A percentile compares a stretch with the other conserved stretches of the same genome.
phyloP scores from a whole-genome alignment of 345 rosid genomes.

The Gossypium raimondii region DNA sequence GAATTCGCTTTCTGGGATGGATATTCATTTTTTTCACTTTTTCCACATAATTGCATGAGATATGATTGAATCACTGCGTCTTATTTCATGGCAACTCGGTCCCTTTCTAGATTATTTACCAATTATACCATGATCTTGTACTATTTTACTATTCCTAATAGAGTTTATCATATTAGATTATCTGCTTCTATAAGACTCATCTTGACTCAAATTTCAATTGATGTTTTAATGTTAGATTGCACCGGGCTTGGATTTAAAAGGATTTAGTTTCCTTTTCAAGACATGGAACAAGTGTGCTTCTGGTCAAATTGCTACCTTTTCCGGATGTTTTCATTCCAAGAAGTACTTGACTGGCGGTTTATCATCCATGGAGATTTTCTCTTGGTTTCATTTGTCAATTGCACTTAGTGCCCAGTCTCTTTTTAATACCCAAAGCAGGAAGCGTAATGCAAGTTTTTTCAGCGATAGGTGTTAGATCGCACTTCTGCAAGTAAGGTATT shows the following conservation, averaged over 20 bases:
- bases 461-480: slow-evolving; percentile 55
- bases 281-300: slow-evolving; percentile 60
- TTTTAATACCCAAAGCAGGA: slow-evolving; percentile 38
- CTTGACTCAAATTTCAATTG: slow-evolving; percentile 8
- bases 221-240: slow-evolving; percentile 46
- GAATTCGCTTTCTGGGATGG: neutral
- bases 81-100: neutral
- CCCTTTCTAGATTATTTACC: neutral
- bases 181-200: neutral
- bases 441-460: slow-evolving; percentile 54
- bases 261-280: slow-evolving; percentile 36
- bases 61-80: neutral
- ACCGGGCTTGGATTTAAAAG: slow-evolving; percentile 40
- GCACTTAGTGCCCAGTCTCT: slow-evolving; percentile 65
- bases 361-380: slow-evolving; percentile 58
- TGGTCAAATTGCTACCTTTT: slow-evolving; percentile 57
- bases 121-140: neutral
- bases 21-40: neutral
- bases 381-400: slow-evolving; percentile 73
- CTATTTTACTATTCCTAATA: neutral
- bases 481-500: slow-evolving; percentile 36
- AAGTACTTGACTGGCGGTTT: slow-evolving; percentile 90
- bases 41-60: neutral
- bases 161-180: neutral
- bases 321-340: slow-evolving; percentile 64